These are phyloP conservation scores for Spinacia oleracea DNA, from an alignment of 179 eudicot species.

Conservation along the genomic window DNA sequence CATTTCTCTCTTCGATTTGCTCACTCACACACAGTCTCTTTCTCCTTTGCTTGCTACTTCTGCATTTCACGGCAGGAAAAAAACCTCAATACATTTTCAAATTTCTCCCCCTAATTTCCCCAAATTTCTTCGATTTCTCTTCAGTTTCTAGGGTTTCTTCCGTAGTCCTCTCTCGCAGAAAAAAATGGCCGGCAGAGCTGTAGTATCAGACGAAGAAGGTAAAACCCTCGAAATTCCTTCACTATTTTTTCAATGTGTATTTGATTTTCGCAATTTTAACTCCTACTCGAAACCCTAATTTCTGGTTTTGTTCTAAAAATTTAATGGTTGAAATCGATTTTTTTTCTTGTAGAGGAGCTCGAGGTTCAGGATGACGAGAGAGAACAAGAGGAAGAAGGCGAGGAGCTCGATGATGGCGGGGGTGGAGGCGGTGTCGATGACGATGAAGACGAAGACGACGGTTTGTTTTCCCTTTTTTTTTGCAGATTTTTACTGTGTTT, in stretches of 20 bases:
- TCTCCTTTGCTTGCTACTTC: conserved; percentile 7
- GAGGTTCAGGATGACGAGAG: conserved; percentile 62
- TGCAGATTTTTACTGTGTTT: background rate
- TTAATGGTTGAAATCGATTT: background rate
- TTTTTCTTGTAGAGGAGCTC: conserved; percentile 50
- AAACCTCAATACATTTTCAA: background rate
- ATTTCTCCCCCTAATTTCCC: background rate
- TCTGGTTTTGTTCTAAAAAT: background rate
- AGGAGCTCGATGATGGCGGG: conserved; percentile 50
- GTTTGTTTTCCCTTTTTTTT: conserved; percentile 25
- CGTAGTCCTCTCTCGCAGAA: background rate
- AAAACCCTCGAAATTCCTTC: background rate
- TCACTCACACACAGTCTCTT: background rate
- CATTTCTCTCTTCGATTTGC: background rate
- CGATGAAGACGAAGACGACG: conserved; percentile 77
- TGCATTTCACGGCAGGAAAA: background rate
- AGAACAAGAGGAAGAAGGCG: conserved; percentile 51
- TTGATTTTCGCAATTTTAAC: background rate
- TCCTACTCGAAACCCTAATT: conserved; percentile 31
- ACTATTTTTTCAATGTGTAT: background rate
- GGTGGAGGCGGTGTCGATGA: conserved; percentile 51
- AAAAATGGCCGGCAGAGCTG: conserved; percentile 53
- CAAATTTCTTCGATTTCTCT: background rate
- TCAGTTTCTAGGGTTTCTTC: conserved; percentile 27
- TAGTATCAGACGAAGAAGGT: conserved; percentile 80